Evolutionary conservation across 2,329 filamentous ascomycete genomes (phyloP).

Genomic region (Aspergillus oerlinghausenensis): DNA sequence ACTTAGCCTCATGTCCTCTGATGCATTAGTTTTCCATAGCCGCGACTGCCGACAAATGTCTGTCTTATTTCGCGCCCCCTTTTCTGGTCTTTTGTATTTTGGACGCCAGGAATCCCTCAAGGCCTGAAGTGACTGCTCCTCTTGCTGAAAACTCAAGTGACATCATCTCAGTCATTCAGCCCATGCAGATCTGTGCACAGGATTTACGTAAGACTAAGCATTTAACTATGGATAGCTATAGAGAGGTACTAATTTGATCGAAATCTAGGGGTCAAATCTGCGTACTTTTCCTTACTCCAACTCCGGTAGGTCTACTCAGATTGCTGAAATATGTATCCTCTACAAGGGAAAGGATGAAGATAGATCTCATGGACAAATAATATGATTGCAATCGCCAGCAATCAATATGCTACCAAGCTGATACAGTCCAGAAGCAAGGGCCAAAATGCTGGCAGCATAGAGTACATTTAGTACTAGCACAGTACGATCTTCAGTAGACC

Average conservation of each 20-base stretch:
- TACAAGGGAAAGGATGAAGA: not conserved
- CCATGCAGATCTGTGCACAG: not conserved
- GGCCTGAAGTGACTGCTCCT: not conserved
- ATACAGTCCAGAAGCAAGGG: not conserved
- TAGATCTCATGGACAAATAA: not conserved
- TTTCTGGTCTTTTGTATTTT: not conserved
- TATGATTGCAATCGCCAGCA: not conserved
- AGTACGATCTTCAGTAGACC: not conserved
- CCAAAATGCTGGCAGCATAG: not conserved
- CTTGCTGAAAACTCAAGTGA: not conserved
- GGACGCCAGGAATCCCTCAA: not conserved
- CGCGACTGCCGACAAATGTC: constrained; percentile 21
- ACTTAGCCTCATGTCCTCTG: not conserved
- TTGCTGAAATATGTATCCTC: not conserved
- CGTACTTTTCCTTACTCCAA: too few relatives aligned
- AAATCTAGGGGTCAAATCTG: not conserved
- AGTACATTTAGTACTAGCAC: not conserved
- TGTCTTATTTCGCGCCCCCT: not conserved
- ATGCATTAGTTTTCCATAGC: constrained; percentile 13
- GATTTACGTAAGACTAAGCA: too few relatives aligned
- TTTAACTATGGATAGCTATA: not conserved
- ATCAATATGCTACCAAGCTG: not conserved
- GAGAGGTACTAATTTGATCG: too few relatives aligned
- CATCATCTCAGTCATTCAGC: not conserved
- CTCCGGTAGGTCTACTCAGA: not conserved